phyloP scores from a whole-genome alignment of 768 basidiomycete genomes.

The Wakefieldia striispora region DNA sequence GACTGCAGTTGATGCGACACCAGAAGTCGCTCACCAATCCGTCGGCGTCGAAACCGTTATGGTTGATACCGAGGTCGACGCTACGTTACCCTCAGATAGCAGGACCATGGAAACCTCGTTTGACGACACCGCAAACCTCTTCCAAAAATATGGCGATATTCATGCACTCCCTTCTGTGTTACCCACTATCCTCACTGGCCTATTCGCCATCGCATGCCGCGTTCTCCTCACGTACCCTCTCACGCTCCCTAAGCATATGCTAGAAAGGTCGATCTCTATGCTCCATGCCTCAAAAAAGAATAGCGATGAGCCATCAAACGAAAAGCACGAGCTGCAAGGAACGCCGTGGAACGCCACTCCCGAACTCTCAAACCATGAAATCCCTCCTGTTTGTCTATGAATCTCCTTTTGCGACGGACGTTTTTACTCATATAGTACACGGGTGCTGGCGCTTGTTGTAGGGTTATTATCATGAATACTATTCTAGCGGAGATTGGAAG shows the following conservation, averaged over 20 bases:
- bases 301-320: slow-evolving; percentile 25
- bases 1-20: slow-evolving; percentile 45
- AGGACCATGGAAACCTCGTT: slow-evolving; percentile 21
- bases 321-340: slow-evolving; percentile 30
- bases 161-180: slow-evolving; percentile 32
- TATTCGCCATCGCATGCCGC: slow-evolving; percentile 49
- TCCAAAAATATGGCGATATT: slow-evolving; percentile 23
- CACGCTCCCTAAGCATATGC: slow-evolving; percentile 43
- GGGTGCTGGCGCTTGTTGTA: slow-evolving; percentile 47
- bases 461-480: slow-evolving; percentile 40
- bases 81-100: slow-evolving; percentile 22
- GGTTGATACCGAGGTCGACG: slow-evolving; percentile 35
- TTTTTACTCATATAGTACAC: slow-evolving; percentile 44
- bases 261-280: slow-evolving; percentile 36
- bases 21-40: slow-evolving; percentile 31
- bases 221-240: slow-evolving; percentile 50
- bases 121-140: slow-evolving; percentile 22
- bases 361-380: slow-evolving; percentile 31
- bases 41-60: slow-evolving; percentile 28
- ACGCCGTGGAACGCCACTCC: slow-evolving; percentile 21
- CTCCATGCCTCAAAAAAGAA: slow-evolving; percentile 31
- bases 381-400: slow-evolving; percentile 51
- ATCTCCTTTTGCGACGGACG: slow-evolving; percentile 35
- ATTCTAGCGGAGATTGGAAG: slow-evolving; percentile 33
- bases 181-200: slow-evolving; percentile 29